Percentiles rank a stretch among this genome's conserved stretches.
Evolutionary conservation across 1,284 basidiomycete genomes (phyloP).

Genomic region (Sparassis latifolia): DNA sequence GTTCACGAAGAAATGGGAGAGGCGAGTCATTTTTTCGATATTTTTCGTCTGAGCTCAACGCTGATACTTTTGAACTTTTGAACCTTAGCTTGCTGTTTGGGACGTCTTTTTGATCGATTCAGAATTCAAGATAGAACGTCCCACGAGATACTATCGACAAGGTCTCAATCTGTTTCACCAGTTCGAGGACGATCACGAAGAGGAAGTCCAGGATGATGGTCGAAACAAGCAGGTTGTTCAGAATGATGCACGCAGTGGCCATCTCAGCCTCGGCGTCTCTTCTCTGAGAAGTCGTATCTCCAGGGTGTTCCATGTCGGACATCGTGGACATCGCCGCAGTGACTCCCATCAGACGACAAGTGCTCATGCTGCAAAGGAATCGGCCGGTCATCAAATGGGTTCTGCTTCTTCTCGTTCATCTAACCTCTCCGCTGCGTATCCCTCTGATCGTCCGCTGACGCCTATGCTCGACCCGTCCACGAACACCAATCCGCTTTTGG

Average conservation of each 20-base stretch:
- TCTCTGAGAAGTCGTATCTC: conserved; percentile 48
- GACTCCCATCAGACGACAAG: conserved; percentile 8
- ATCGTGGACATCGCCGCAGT: conserved; percentile 1
- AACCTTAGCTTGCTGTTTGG: conserved; percentile 63
- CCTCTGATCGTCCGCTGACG: conserved; percentile 33
- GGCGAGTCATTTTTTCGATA: conserved; percentile 33
- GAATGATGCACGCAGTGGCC: conserved; percentile 19
- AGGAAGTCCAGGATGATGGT: conserved; percentile 12
- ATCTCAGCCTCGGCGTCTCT: conserved; percentile 26
- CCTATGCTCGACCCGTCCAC: conserved; percentile 72
- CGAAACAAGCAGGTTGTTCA: conserved; percentile 18
- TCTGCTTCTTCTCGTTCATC: conserved; percentile 11
- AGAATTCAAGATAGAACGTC: conserved; percentile 84
- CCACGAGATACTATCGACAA: conserved; percentile 71
- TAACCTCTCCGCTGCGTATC: conserved; percentile 9
- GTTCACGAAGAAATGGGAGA: conserved; percentile 85
- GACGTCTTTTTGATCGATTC: conserved; percentile 93
- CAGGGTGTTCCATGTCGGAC: conserved; percentile 32
- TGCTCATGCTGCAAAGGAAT: background rate
- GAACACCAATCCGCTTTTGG: conserved; percentile 50
- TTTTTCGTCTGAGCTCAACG: background rate
- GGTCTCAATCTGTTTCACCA: conserved; percentile 55
- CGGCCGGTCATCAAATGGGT: background rate
- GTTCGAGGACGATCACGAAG: conserved; percentile 21
- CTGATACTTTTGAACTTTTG: background rate